Conservation (phyloP, 352 stramenopile species). For the Phytopythium mirpurense region DNA sequence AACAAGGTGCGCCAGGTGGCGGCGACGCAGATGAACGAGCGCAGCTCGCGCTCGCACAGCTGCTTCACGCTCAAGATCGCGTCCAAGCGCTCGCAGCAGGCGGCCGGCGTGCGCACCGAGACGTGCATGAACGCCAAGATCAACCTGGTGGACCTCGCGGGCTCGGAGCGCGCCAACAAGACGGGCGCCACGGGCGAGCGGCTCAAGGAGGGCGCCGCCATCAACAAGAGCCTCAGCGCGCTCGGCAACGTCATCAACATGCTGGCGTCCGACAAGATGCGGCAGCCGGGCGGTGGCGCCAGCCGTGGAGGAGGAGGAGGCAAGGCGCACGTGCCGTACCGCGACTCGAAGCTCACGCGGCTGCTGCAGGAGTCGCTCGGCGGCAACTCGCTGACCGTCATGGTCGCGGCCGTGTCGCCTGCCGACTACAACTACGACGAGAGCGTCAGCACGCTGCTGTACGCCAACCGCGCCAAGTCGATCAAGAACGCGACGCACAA, state of each 20-base stretch:
- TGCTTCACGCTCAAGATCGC: slow-evolving; percentile 91
- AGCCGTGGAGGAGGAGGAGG: slow-evolving; percentile 25
- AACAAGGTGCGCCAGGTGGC: slow-evolving; percentile 87
- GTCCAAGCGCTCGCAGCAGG: slow-evolving; percentile 67
- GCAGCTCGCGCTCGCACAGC: slow-evolving; percentile 83
- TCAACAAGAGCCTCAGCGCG: slow-evolving; percentile 91
- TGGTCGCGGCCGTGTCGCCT: slow-evolving; percentile 91
- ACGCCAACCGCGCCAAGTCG: slow-evolving; percentile 89
- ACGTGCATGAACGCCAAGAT: slow-evolving; percentile 87
- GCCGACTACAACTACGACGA: slow-evolving; percentile 93
- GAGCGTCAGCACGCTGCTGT: slow-evolving; percentile 91
- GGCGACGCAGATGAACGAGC: slow-evolving; percentile 91
- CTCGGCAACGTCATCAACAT: slow-evolving; percentile 93
- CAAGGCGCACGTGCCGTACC: slow-evolving; percentile 82
- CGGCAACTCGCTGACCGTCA: slow-evolving; percentile 91
- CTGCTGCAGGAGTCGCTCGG: slow-evolving; percentile 88
- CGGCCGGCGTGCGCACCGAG: slow-evolving; percentile 52
- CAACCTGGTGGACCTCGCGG: slow-evolving; percentile 91
- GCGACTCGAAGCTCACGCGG: slow-evolving; percentile 89
- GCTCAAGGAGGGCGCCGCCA: slow-evolving; percentile 89
- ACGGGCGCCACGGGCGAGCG: slow-evolving; percentile 82
- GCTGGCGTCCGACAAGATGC: slow-evolving; percentile 49
- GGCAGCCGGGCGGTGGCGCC: too few species aligned
- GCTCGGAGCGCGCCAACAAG: slow-evolving; percentile 85
- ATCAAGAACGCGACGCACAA: slow-evolving; percentile 87